Evolutionary conservation across 257 asterid genomes (phyloP), one percentile per base, ranked within the genome.

Genomic region (Fraxinus excelsior): DNA sequence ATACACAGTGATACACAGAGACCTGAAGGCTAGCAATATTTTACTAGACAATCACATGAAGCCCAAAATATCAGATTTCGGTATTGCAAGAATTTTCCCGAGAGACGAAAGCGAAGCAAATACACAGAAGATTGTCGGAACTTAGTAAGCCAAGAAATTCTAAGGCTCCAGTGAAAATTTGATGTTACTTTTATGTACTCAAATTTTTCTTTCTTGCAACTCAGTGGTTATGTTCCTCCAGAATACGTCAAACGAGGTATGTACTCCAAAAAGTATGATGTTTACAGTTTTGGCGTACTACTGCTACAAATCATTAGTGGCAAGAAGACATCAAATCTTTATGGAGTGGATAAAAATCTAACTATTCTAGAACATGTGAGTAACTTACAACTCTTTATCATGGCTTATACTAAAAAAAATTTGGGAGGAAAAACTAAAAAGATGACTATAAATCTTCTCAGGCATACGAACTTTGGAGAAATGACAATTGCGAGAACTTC

Each of bases 181-280:
- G 8, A 26, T n/a, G 28, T 9, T 9, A 12, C 26, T 25, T 62
- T 62, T 2, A 69, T 14, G 68, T 60, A 26, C 65, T 64, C 46
- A 35, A 23, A 7, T 4, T 28, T 42, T 42, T 49, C 8, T 51
- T n/a, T 71, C 16, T 69, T 74, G 49, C 74, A 38, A 28, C 71
- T 46, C 69, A 86, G 90, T 56, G 90, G 90, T 21, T 77, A 78
- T 60, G 72, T 86, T 65, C 87, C 90, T 19, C 90, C 90, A 5
- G 87, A 83, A 56, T 86, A 86, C 65, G 84, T 81, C 53, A 75
- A 80, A 38, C 26, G 78, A 60, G 90, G 90, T 9, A 12, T 74
- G 78, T 86, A 86, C 78, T 86, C 87, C 44, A 81, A 71, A 38
- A 81, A 86, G 53, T 86, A 80, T 2, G 87, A 86, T 14, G 84